Evolutionary conservation across 768 basidiomycete species (phyloP).

Genomic region (Xerocomellus chrysenteron): DNA sequence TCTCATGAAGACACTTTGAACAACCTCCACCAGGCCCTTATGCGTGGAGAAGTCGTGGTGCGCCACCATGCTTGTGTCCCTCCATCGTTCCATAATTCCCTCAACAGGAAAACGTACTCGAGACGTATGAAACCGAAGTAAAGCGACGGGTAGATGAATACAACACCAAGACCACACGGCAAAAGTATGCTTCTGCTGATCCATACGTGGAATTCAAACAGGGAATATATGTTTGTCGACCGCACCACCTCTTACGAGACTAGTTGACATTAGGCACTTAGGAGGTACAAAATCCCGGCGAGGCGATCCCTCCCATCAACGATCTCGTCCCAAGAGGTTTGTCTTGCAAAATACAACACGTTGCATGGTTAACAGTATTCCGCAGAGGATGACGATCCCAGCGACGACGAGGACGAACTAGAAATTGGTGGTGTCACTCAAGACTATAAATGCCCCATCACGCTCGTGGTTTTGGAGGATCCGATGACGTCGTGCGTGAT

Average conservation of each 20-base stretch:
- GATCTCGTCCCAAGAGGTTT: constrained; percentile 70
- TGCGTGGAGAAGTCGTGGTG: constrained; percentile 59
- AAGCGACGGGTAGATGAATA: constrained; percentile 47
- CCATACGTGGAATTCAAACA: constrained; percentile 64
- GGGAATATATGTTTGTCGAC: constrained; percentile 58
- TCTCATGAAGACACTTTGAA: constrained; percentile 54
- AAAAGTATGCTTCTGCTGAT: constrained; percentile 70
- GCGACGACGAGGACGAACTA: constrained; percentile 85
- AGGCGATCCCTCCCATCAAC: constrained; percentile 74
- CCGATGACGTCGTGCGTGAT: constrained; percentile 80
- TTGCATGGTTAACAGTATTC: neutral
- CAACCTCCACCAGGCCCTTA: constrained; percentile 55
- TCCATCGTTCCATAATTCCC: neutral
- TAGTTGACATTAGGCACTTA: constrained; percentile 29
- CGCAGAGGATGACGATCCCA: constrained; percentile 75
- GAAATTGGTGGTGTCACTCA: constrained; percentile 85
- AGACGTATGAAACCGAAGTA: constrained; percentile 50
- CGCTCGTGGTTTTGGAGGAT: constrained; percentile 61
- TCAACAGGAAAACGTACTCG: constrained; percentile 50
- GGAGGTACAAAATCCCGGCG: constrained; percentile 66
- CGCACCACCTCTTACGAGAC: neutral
- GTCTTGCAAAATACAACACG: neutral
- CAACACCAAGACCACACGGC: constrained; percentile 61
- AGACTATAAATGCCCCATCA: constrained; percentile 82
- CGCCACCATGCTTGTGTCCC: constrained; percentile 21